phyloP scores from a whole-genome alignment of 345 rosid genomes.

The Erodium maritimum region DNA sequence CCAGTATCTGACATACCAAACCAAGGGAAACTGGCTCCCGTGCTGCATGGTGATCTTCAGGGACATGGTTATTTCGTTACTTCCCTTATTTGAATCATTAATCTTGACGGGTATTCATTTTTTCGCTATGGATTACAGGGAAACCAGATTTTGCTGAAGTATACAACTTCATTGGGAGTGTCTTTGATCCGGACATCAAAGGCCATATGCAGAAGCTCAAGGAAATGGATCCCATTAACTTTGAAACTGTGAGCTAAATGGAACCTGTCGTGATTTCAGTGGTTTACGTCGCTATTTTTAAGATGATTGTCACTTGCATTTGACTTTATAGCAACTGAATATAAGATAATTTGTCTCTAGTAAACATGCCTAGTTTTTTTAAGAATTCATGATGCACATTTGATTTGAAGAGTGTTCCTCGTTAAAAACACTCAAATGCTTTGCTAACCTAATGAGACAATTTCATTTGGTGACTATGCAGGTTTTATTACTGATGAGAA shows the following conservation, averaged over 20 bases:
- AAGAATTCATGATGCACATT: too few species aligned
- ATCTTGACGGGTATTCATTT: conserved; percentile 4
- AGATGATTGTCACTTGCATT: background rate
- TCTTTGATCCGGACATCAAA: conserved; percentile 64
- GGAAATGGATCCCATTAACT: conserved; percentile 96
- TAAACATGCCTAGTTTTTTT: too few species aligned
- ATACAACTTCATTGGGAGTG: conserved; percentile 80
- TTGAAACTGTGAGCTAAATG: conserved; percentile 63
- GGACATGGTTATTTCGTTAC: conserved; percentile 1
- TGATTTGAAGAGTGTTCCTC: too few species aligned
- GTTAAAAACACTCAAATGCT: background rate
- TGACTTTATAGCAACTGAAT: background rate
- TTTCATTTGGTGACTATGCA: conserved; percentile 23
- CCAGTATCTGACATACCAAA: conserved; percentile 35
- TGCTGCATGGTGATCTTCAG: conserved; percentile 46
- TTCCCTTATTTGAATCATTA: conserved; percentile 2
- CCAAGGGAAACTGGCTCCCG: conserved; percentile 35
- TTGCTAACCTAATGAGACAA: background rate
- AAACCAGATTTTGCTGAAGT: conserved; percentile 88
- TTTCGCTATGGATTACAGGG: conserved; percentile 30
- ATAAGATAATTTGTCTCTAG: background rate
- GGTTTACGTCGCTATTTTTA: background rate
- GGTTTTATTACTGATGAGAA: conserved; percentile 86
- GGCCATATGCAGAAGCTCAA: conserved; percentile 74
- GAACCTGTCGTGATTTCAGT: conserved; percentile 1